Evolutionary conservation across 805 yeast genomes (phyloP).

Genomic region (Wickerhamiella sorbophila): DNA sequence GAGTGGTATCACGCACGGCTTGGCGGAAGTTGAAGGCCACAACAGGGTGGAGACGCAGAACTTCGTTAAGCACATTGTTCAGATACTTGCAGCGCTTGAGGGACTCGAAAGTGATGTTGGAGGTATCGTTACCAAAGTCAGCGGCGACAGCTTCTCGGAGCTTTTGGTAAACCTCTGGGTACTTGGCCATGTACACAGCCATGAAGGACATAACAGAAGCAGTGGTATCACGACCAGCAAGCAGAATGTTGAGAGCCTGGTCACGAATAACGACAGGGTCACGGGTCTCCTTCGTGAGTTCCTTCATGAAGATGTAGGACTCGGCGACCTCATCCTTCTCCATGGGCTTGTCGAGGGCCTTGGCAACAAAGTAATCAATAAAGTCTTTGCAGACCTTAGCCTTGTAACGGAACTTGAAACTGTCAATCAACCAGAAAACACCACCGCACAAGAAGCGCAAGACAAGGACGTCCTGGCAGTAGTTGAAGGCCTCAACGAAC

Average conservation of each 20-base stretch:
- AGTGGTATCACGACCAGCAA: slow-evolving; percentile 38
- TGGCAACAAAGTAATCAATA: slow-evolving; percentile 24
- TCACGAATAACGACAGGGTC: slow-evolving; percentile 31
- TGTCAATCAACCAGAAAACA: slow-evolving; percentile 14
- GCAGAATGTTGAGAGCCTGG: slow-evolving; percentile 31
- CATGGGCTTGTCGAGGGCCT: slow-evolving; percentile 14
- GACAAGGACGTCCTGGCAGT: slow-evolving; percentile 11
- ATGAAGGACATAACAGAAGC: slow-evolving; percentile 31
- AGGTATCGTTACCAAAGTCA: slow-evolving; percentile 16
- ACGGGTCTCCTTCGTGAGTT: slow-evolving; percentile 31
- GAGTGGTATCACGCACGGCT: slow-evolving; percentile 30
- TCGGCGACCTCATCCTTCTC: slow-evolving; percentile 23
- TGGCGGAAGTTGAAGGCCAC: slow-evolving; percentile 34
- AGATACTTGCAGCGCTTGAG: slow-evolving; percentile 32
- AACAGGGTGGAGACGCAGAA: slow-evolving; percentile 33
- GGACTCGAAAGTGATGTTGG: slow-evolving; percentile 26
- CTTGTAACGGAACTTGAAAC: slow-evolving; percentile 23
- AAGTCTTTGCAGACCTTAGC: slow-evolving; percentile 22
- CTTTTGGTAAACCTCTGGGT: slow-evolving; percentile 26
- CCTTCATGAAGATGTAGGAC: slow-evolving; percentile 30
- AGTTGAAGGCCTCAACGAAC: slow-evolving; percentile 14
- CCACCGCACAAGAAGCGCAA: slow-evolving; percentile 12
- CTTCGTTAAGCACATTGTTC: slow-evolving; percentile 31
- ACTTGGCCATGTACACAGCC: slow-evolving; percentile 29
- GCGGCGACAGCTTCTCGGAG: slow-evolving; percentile 22